Base-by-base conservation (phyloP, 2,329 filamentous ascomycete species). In the Penicillium sp. region DNA sequence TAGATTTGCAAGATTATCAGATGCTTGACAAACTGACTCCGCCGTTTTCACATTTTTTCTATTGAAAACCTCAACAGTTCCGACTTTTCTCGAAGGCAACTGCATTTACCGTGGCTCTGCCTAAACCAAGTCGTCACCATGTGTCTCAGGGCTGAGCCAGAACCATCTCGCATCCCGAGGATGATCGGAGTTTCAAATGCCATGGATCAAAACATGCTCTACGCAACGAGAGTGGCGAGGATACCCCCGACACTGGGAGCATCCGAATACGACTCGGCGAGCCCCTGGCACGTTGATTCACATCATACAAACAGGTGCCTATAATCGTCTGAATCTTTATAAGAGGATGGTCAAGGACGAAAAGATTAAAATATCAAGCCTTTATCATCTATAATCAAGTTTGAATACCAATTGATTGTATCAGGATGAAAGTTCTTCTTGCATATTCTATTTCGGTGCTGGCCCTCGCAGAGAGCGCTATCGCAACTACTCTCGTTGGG, bases 371-470 rank as follows among this genome's bases (percentile, higher is more conserved):
- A 26, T 19, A 42, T 19, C 40, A 42, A 42, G 40, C 40, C 22
- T 42, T 42, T 28, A 7, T 28, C 7, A 7, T 5, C 28, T 28
- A 28, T 28, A 4, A 7, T 7, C 28, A 28, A 28, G 28, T 28
- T 28, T 28, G 28, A 26, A 26, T 26, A 26, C 26, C 26, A 26
- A 26, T 5, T 3, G 26, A 26, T 26, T 26, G 26, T 5, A 26
- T n/a, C 12, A 45, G 9, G 4, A 60, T 60, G 58, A 56, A 49
- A 22, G 33, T 92, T 13, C 33, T 59, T 17, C 6, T 47, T 22
- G 24, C 26, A 10, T 33, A 59, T 8, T 58, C 45, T 17, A 38
- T 65, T 28, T 49, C 37, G 17, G 49, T 53, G 9, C 12, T 60
- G 40, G 51, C 35, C 26, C 49, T 17, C 54, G 60, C 58, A 24